phyloP scores from a whole-genome alignment of 352 stramenopile genomes.

The Phytophthora hibernalis region DNA sequence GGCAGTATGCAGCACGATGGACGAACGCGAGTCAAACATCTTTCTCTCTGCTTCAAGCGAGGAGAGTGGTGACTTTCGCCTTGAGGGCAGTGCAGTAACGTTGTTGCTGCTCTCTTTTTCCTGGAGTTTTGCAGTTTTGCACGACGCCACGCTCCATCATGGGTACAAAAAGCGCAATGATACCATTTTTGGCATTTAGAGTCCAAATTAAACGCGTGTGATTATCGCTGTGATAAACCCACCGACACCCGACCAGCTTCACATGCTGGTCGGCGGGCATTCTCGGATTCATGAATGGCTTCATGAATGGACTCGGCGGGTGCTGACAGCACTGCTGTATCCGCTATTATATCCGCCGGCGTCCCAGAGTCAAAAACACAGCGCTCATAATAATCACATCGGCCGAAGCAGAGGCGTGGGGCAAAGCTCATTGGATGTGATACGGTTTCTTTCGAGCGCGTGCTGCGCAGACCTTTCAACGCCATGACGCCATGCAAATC shows the following conservation, averaged over 20 bases:
- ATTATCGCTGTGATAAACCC: not conserved
- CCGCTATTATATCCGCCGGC: not conserved
- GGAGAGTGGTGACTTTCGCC: not conserved
- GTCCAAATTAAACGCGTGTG: not conserved
- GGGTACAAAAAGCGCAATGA: conserved; percentile 17
- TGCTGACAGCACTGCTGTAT: no score
- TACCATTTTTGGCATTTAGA: not conserved
- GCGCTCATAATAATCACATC: conserved; percentile 3
- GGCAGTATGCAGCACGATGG: not conserved
- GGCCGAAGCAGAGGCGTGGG: not conserved
- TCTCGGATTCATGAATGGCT: conserved; percentile 3
- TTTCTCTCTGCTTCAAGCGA: not conserved
- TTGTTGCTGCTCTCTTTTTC: not conserved
- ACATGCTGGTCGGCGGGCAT: conserved; percentile 19
- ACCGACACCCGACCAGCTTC: conserved; percentile 11
- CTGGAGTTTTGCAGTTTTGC: not conserved
- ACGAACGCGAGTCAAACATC: not conserved
- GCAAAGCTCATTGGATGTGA: conserved; percentile 17
- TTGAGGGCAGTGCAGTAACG: not conserved
- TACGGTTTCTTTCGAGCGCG: not conserved
- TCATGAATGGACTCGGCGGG: conserved; percentile 10
- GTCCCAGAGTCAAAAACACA: conserved; percentile 15
- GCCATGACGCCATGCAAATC: conserved; percentile 16
- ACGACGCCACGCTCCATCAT: conserved; percentile 23
- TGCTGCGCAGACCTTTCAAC: not conserved